These are phyloP conservation scores for Hippophae gyantsensis DNA, from an alignment of 306 rosid genomes.

Conservation along the genomic window DNA sequence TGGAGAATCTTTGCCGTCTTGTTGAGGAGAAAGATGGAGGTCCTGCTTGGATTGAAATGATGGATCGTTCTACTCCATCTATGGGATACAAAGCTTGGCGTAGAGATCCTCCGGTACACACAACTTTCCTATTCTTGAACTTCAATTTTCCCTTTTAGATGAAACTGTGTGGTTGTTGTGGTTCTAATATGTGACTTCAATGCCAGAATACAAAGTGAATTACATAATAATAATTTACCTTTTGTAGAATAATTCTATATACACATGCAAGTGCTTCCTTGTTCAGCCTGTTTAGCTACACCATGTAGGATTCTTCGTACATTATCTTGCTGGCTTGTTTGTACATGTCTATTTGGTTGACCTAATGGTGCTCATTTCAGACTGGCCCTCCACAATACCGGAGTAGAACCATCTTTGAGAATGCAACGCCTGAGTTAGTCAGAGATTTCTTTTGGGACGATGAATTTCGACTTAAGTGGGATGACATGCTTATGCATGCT, in stretches of 20 bases:
- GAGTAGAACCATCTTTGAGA: slow-evolving; percentile 43
- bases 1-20: slow-evolving; percentile 34
- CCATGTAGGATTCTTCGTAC: not conserved
- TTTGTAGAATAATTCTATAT: not conserved
- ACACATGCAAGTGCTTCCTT: slow-evolving; percentile 6
- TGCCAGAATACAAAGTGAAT: too few species aligned
- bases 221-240: not conserved
- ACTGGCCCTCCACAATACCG: slow-evolving; percentile 55
- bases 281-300: not conserved
- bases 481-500: slow-evolving; percentile 43
- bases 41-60: slow-evolving; percentile 86
- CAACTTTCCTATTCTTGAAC: not conserved
- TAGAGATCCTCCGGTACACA: slow-evolving; percentile 42
- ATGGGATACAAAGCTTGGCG: slow-evolving; percentile 79
- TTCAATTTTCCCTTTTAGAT: too few species aligned
- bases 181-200: too few species aligned
- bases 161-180: too few species aligned
- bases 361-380: slow-evolving; percentile 21
- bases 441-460: slow-evolving; percentile 65
- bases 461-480: slow-evolving; percentile 44
- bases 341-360: slow-evolving; percentile 9
- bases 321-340: not conserved
- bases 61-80: slow-evolving; percentile 70
- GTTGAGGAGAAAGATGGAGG: slow-evolving; percentile 69
- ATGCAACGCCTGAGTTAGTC: slow-evolving; percentile 42